Conservation (phyloP, 345 rosid genomes). For the Syzygium grande region DNA sequence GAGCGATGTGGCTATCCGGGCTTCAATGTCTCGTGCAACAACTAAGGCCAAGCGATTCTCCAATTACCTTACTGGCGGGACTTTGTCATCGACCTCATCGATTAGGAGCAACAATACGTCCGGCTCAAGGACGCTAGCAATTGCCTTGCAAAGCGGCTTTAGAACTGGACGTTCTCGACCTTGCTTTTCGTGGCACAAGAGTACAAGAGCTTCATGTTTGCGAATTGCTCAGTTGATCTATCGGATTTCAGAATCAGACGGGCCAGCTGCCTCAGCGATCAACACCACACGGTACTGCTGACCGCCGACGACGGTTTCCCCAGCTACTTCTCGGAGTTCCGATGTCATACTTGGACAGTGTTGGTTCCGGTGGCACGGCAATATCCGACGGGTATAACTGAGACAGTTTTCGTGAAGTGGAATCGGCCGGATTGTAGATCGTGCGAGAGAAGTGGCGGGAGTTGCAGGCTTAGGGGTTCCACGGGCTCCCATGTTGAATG, state of each 20-base stretch:
- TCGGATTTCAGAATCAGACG: neutral
- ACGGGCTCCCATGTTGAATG: neutral
- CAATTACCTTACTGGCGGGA: neutral
- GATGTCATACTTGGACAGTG: neutral
- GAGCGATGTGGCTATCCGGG: neutral
- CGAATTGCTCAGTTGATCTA: neutral
- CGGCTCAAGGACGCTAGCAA: neutral
- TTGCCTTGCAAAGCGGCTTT: neutral
- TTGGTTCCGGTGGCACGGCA: neutral
- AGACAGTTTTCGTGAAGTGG: neutral
- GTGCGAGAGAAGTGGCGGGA: neutral
- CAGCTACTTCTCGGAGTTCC: neutral
- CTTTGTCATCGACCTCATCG: neutral
- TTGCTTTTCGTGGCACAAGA: neutral
- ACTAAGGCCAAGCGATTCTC: neutral
- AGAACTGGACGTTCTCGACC: neutral
- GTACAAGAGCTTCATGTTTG: neutral
- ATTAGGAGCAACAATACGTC: neutral
- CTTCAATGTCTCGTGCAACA: neutral
- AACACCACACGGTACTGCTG: no score
- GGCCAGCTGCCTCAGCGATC: neutral
- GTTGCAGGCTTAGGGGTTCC: neutral
- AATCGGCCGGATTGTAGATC: neutral
- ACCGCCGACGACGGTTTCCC: no score
- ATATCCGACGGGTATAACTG: neutral